Evolutionary conservation across 345 rosid species (phyloP).

Genomic region (Gynandropsis gynandra): DNA sequence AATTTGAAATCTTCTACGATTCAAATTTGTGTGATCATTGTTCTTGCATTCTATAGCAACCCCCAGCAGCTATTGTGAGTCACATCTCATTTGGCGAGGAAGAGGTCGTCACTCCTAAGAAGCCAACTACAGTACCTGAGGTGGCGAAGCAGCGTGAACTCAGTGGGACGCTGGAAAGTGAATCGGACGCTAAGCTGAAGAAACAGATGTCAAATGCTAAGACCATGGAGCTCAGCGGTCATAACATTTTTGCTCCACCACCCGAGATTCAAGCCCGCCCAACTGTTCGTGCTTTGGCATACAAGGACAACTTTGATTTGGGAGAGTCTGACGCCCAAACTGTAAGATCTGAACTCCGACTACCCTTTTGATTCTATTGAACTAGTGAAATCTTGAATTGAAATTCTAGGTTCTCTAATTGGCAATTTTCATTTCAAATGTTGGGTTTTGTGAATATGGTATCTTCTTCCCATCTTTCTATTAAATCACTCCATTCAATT

Average conservation of each 20-base stretch:
- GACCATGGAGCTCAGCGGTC: conserved; percentile 82
- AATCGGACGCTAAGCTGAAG: conserved; percentile 51
- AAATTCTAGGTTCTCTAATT: too few species aligned
- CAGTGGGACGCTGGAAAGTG: conserved; percentile 61
- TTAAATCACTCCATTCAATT: too few species aligned
- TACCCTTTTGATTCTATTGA: too few species aligned
- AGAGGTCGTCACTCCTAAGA: conserved; percentile 64
- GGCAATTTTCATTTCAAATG: too few species aligned
- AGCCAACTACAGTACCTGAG: conserved; percentile 63
- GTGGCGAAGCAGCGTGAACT: conserved; percentile 94
- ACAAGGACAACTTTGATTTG: conserved; percentile 63
- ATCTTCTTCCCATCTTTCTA: too few species aligned
- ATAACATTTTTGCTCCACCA: conserved; percentile 94
- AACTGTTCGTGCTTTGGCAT: conserved; percentile 56
- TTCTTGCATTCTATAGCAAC: conserved; percentile 40
- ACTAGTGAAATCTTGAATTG: too few species aligned
- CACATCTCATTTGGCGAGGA: conserved; percentile 88
- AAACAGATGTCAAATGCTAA: conserved; percentile 87
- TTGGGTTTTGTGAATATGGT: too few species aligned
- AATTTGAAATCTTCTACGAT: too few species aligned
- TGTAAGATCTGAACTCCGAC: background rate
- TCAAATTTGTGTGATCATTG: background rate
- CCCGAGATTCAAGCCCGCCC: conserved; percentile 83
- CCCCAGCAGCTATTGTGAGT: conserved; percentile 67
- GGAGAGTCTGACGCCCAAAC: conserved; percentile 35